phyloP scores from a whole-genome alignment of 1,139 yeast genomes.

The Geotrichum histeridarum region DNA sequence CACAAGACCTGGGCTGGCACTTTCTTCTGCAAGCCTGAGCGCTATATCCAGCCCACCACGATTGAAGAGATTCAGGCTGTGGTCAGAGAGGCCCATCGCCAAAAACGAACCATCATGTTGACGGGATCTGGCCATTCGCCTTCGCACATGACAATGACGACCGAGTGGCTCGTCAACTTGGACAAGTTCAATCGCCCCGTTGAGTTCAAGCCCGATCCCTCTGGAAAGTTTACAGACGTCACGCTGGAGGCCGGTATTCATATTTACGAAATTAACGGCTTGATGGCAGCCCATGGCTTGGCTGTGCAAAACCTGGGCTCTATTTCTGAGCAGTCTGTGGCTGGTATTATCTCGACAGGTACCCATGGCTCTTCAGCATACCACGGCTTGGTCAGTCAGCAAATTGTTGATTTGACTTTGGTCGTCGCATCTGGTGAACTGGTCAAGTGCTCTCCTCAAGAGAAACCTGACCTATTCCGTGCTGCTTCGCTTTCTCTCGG shows the following conservation, averaged over 20 bases:
- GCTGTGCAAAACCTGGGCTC: constrained; percentile 92
- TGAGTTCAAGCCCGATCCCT: constrained; percentile 40
- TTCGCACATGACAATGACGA: constrained; percentile 80
- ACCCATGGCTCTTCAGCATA: constrained; percentile 93
- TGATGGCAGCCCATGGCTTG: constrained; percentile 56
- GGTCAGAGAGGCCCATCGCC: constrained; percentile 58
- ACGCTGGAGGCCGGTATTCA: constrained; percentile 91
- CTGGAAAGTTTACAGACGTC: constrained; percentile 74
- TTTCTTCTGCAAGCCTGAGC: constrained; percentile 67
- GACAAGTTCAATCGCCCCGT: constrained; percentile 59
- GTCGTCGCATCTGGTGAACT: constrained; percentile 68
- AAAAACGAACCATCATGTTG: constrained; percentile 66
- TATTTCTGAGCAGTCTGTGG: constrained; percentile 87
- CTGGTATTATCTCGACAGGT: constrained; percentile 92
- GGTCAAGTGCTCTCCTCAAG: constrained; percentile 61
- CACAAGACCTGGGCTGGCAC: constrained; percentile 93
- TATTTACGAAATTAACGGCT: constrained; percentile 68
- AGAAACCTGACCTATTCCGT: constrained; percentile 64
- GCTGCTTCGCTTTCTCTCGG: constrained; percentile 89
- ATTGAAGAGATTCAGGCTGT: constrained; percentile 60
- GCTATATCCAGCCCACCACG: constrained; percentile 68
- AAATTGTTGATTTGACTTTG: constrained; percentile 64
- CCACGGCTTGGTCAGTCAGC: constrained; percentile 87
- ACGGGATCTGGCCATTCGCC: constrained; percentile 98
- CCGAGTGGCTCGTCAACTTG: constrained; percentile 82